Evolutionary conservation across 345 rosid genomes (phyloP), one percentile per base, ranked within the genome.

Genomic region (Linum trigynum): DNA sequence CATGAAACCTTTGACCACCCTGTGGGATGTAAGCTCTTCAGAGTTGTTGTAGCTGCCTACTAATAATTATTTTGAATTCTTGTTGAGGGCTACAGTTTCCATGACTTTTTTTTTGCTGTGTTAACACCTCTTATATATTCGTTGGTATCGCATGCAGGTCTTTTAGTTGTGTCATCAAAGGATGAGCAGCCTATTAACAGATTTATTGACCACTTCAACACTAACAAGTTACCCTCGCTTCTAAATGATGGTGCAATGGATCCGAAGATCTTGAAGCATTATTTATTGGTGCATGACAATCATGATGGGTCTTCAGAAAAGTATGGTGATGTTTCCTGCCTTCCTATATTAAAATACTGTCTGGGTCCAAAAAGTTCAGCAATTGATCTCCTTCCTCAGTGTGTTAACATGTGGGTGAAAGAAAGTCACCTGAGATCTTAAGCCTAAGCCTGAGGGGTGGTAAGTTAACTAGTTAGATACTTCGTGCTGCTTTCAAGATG

Each of bases 1-100:
- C 97, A 94, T 64, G 97, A 91, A 84, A 88, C 99, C 67, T 94
- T 88, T 76, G 99, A 94, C 67, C 96, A 94, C 78, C 99, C 99
- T 9, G 96, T 94, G 79, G 92, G 95, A 61, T 94, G 97, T 94
- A 84, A 82, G 95, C 69, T 69, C 70, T 69, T 38, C 55, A 66
- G 79, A 41, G 12, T 66, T 66, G 4, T 75, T 3, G 60, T 17
- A 10, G n/a, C 66, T 56, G 62, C 73, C 32, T 38, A 3, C 62
- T 7, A 58, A 59, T 40, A 17, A 62, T 70, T 35, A 57, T 45
- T 72, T 67, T 57, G 71, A 63, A 53, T 72, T 35, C 50, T 64
- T 8, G 40, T 64, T 1, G 67, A 14, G 50, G 23, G 40, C 45
- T 23, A 50, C 9, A 57, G 7, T 55, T 11, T 60, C 39, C 53